Evolutionary conservation across 768 basidiomycete species (phyloP).

Genomic region (Floccularia luteovirens): DNA sequence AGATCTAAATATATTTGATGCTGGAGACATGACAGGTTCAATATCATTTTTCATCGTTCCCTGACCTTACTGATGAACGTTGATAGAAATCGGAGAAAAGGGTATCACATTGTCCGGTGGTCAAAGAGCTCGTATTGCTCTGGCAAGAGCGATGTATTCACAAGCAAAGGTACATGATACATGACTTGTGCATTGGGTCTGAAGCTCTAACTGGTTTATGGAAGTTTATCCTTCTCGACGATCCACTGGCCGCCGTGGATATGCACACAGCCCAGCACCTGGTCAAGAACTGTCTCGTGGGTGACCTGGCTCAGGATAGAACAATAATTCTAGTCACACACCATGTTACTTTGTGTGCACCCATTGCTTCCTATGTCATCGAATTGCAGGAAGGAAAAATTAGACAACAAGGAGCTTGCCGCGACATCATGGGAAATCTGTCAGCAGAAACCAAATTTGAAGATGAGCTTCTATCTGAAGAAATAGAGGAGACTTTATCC

Average conservation of each 20-base stretch:
- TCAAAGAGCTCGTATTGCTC: slow-evolving; percentile 64
- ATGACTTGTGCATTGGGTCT: background rate
- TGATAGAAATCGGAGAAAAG: slow-evolving; percentile 72
- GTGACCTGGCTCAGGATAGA: slow-evolving; percentile 51
- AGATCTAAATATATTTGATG: slow-evolving; percentile 66
- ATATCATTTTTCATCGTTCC: background rate
- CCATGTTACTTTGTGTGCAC: slow-evolving; percentile 67
- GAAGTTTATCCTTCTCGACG: slow-evolving; percentile 59
- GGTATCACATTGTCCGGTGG: slow-evolving; percentile 73
- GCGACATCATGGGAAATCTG: slow-evolving; percentile 39
- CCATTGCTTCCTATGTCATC: slow-evolving; percentile 60
- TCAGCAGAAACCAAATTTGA: slow-evolving; percentile 36
- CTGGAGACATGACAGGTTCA: slow-evolving; percentile 71
- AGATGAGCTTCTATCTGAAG: slow-evolving; percentile 28
- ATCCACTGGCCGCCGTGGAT: slow-evolving; percentile 67
- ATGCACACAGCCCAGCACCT: slow-evolving; percentile 74
- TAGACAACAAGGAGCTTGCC: slow-evolving; percentile 39
- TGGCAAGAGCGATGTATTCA: slow-evolving; percentile 79
- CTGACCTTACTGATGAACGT: background rate
- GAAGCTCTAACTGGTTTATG: slow-evolving; percentile 1
- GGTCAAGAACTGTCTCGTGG: slow-evolving; percentile 53
- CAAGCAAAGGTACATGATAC: slow-evolving; percentile 36
- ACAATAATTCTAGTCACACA: slow-evolving; percentile 84
- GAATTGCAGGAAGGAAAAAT: slow-evolving; percentile 47
- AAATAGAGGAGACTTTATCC: background rate